Percentiles rank a stretch among this genome's conserved stretches.
Evolutionary conservation across 805 yeast species (phyloP).

Genomic region (Schizosaccharomyces octosporus): DNA sequence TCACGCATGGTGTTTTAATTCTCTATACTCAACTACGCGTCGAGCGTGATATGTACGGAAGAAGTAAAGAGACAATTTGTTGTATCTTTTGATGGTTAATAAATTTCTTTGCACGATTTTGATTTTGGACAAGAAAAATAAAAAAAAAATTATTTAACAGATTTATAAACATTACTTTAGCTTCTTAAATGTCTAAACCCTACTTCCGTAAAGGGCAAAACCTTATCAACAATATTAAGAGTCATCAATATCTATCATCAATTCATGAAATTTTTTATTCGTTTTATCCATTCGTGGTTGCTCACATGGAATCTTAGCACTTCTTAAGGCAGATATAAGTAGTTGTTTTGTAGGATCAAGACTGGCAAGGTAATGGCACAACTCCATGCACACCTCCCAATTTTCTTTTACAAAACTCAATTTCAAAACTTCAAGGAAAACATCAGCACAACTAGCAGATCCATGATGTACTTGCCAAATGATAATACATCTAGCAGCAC

Average conservation of each 20-base stretch:
- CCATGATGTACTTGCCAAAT: background rate
- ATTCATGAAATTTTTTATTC: background rate
- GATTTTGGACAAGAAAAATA: too few species aligned
- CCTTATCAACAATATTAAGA: background rate
- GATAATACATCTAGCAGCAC: background rate
- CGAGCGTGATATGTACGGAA: too few species aligned
- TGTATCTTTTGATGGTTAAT: too few species aligned
- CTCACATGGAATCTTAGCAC: background rate
- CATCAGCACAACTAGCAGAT: background rate
- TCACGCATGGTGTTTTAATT: too few species aligned
- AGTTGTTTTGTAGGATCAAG: background rate
- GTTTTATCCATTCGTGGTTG: too few species aligned
- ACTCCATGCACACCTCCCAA: constrained; percentile 1
- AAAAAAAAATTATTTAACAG: too few species aligned
- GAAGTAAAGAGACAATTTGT: too few species aligned
- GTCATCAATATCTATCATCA: background rate
- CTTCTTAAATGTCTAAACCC: too few species aligned
- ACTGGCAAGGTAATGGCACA: background rate
- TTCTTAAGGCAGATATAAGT: background rate
- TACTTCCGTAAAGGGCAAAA: too few species aligned
- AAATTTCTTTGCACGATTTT: too few species aligned
- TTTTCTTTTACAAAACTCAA: background rate
- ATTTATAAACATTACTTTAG: too few species aligned
- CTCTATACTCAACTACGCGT: too few species aligned
- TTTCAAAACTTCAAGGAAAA: background rate